Evolutionary conservation across 495 filamentous ascomycete species (phyloP).

Genomic region (Podospora comata): DNA sequence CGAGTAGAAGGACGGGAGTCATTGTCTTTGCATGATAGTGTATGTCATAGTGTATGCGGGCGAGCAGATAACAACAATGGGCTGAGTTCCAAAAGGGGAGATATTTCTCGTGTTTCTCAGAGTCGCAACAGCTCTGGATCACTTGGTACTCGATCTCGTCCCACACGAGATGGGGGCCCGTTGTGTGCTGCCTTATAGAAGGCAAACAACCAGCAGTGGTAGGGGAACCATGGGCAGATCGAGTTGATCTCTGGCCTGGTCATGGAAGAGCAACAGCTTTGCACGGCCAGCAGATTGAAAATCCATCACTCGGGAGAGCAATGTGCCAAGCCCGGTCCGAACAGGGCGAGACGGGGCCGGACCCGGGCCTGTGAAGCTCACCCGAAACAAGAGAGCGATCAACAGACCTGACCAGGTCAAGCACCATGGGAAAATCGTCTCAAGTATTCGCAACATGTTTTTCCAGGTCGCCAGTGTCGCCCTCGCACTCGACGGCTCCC

Average conservation of each 20-base stretch:
- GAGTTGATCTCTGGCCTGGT: background rate
- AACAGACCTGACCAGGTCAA: background rate
- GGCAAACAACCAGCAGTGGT: background rate
- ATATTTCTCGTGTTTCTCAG: background rate
- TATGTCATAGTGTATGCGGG: background rate
- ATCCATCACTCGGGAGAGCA: background rate
- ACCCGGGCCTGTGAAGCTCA: slow-evolving; percentile 7
- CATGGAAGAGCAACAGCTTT: background rate
- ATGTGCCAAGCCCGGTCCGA: slow-evolving; percentile 13
- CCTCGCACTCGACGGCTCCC: background rate
- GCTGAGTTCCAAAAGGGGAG: background rate
- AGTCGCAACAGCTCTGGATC: background rate
- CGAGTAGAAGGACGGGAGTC: background rate
- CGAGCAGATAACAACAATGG: background rate
- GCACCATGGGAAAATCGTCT: background rate
- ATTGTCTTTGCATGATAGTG: background rate
- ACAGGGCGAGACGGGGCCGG: slow-evolving; percentile 6
- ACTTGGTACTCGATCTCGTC: background rate
- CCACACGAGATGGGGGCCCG: background rate
- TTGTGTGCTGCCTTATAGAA: background rate
- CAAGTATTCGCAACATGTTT: slow-evolving; percentile 4
- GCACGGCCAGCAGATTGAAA: background rate
- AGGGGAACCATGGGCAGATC: background rate
- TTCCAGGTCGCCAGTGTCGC: background rate
- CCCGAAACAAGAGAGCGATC: slow-evolving; percentile 4